Evolutionary conservation across 345 rosid genomes (phyloP), one percentile per base, ranked within the genome.

Genomic region (Eucalyptus albens): DNA sequence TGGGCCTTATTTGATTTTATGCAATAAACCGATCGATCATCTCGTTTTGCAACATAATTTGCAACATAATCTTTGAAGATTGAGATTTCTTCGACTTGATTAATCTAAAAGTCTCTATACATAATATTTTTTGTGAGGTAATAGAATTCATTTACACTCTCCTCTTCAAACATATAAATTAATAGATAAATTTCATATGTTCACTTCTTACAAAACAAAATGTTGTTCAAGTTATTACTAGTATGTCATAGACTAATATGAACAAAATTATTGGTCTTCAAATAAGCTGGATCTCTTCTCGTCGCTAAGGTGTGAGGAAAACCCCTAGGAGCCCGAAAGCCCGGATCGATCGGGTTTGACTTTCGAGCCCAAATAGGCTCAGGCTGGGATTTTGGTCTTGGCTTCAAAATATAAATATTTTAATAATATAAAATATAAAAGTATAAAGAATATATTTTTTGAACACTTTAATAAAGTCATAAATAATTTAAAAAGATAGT

Each of bases 321-420:
- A 60, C 29, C 6, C n/a, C n/a, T 1, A 11, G 15, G 31, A 60
- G 2, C n/a, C 31, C 0, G 4, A 11, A 11, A 60, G 7, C 31
- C 3, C 0, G 1, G n/a, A 60, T 27, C 3, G 4, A 60, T 11
- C 16, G 9, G 0, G 15, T 60, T 3, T 12, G 31, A 60, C 16
- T 60, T 60, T 60, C 0, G 7, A 4, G 31, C 69, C 69, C 31
- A 60, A 60, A 27, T 27, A 60, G 69, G 69, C 69, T 60, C 4
- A 11, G 15, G n/a, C 1, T 2, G 4, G 31, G 31, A 56, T 22
- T 56, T 56, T 1, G 6, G 13, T 56, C 62, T 24, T 56, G 27
- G 27, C 15, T 60, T 27, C 69, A 60, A 60, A 27, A 60, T 13
- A 60, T 4, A 60, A 60, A 31, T 60, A 60, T 27, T 26, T 60